phyloP scores from a whole-genome alignment of 2,329 filamentous ascomycete species.

The Bimuria novae-zelandiae region DNA sequence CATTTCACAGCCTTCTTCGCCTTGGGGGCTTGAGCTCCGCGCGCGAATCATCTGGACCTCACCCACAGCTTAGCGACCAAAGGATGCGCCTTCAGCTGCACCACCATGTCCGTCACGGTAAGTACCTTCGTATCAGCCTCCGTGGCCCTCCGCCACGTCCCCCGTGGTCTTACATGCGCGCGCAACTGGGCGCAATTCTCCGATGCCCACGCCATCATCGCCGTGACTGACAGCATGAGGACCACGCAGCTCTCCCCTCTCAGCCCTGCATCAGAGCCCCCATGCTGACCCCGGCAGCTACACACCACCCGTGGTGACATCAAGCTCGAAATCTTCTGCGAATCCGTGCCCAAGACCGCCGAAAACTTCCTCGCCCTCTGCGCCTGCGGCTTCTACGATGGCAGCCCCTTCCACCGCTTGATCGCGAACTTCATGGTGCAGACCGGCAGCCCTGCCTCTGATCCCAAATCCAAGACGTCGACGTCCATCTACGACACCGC shows the following conservation, averaged over 20 bases:
- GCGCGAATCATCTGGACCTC: conserved; percentile 1
- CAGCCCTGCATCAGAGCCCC: neutral
- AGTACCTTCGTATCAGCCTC: conserved; percentile 15
- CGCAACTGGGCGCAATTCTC: conserved; percentile 7
- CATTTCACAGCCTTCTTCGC: conserved; percentile 4
- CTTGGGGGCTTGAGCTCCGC: conserved; percentile 4
- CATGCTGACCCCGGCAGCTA: conserved; percentile 51
- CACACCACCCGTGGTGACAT: conserved; percentile 89
- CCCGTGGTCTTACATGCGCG: neutral
- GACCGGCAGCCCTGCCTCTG: conserved; percentile 63
- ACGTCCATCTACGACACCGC: conserved; percentile 68
- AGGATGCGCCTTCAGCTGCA: conserved; percentile 7
- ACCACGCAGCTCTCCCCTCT: neutral
- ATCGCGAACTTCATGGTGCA: conserved; percentile 84
- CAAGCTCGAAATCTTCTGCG: conserved; percentile 96
- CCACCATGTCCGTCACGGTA: conserved; percentile 55
- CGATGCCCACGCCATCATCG: conserved; percentile 9
- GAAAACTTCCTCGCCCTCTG: conserved; percentile 91
- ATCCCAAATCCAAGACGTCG: conserved; percentile 64
- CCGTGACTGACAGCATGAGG: too few species aligned
- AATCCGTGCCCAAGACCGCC: conserved; percentile 88
- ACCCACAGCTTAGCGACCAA: neutral
- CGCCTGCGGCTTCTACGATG: conserved; percentile 76
- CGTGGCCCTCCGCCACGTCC: neutral
- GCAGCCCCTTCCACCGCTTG: conserved; percentile 77